phyloP scores from a whole-genome alignment of 768 basidiomycete genomes.

The Auricularia cornea region DNA sequence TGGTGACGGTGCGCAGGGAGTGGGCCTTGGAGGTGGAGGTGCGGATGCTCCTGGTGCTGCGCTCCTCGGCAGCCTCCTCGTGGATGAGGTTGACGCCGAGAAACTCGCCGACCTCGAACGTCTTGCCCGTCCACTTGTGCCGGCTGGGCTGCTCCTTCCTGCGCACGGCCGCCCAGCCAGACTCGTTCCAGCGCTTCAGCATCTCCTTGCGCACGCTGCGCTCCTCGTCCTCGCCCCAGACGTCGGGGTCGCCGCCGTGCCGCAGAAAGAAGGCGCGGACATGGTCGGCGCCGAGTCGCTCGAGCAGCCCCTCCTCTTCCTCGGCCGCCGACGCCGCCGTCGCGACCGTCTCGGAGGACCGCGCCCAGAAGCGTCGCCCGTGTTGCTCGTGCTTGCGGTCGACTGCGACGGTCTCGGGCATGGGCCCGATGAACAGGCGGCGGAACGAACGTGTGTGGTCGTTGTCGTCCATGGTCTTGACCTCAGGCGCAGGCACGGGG shows the following conservation, averaged over 20 bases:
- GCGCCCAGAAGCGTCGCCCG: slow-evolving; percentile 24
- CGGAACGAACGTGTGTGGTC: slow-evolving; percentile 15
- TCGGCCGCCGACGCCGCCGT: slow-evolving; percentile 19
- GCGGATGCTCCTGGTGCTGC: neutral
- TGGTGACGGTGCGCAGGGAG: slow-evolving; percentile 16
- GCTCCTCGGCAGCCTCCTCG: slow-evolving; percentile 22
- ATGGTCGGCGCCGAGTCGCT: slow-evolving; percentile 44
- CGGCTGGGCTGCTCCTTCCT: slow-evolving; percentile 16
- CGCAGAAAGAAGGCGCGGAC: slow-evolving; percentile 57
- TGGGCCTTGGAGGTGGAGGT: slow-evolving; percentile 27
- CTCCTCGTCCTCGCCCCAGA: slow-evolving; percentile 56
- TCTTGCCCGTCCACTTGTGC: slow-evolving; percentile 56
- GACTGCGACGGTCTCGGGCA: slow-evolving; percentile 54
- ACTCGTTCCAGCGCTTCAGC: slow-evolving; percentile 52
- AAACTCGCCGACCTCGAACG: slow-evolving; percentile 66
- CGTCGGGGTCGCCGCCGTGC: slow-evolving; percentile 53
- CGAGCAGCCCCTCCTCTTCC: slow-evolving; percentile 32
- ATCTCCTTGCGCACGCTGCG: slow-evolving; percentile 47
- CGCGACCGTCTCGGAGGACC: slow-evolving; percentile 17
- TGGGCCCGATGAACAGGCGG: slow-evolving; percentile 67
- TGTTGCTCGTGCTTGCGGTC: slow-evolving; percentile 27
- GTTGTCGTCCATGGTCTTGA: slow-evolving; percentile 1
- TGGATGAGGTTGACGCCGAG: slow-evolving; percentile 43
- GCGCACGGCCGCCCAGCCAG: slow-evolving; percentile 36
- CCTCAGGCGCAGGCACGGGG: slow-evolving; percentile 5